These are phyloP conservation scores for Penicillium hesseltinei DNA, from an alignment of 2,329 filamentous ascomycete genomes.

Conservation along the genomic window DNA sequence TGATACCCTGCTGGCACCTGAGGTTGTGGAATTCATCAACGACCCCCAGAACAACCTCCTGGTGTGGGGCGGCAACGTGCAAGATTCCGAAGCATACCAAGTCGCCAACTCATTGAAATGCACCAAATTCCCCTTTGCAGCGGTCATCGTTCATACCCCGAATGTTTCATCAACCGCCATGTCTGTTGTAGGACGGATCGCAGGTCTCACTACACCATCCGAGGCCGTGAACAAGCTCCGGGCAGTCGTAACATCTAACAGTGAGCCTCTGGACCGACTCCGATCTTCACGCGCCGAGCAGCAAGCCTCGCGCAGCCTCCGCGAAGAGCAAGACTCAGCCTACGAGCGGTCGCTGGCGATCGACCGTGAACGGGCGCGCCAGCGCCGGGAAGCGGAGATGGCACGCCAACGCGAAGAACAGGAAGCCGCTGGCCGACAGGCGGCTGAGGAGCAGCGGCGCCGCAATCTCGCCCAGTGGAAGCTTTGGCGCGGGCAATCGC, in stretches of 20 bases:
- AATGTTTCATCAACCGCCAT: constrained; percentile 81
- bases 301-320: constrained; percentile 73
- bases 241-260: constrained; percentile 70
- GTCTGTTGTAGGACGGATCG: constrained; percentile 79
- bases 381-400: constrained; percentile 73
- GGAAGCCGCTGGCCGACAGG: constrained; percentile 63
- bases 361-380: constrained; percentile 79
- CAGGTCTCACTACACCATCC: constrained; percentile 66
- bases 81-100: constrained; percentile 92
- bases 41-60: constrained; percentile 76
- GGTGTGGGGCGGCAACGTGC: constrained; percentile 88
- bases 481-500: constrained; percentile 68
- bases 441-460: constrained; percentile 57
- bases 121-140: constrained; percentile 89
- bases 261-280: constrained; percentile 69
- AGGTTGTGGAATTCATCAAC: constrained; percentile 71
- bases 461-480: constrained; percentile 69
- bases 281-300: constrained; percentile 77
- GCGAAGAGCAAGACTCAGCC: constrained; percentile 86
- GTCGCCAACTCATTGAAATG: constrained; percentile 82
- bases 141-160: constrained; percentile 81
- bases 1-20: constrained; percentile 74
- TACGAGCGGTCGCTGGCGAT: constrained; percentile 89
- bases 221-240: constrained; percentile 76
- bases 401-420: constrained; percentile 60